phyloP scores from a whole-genome alignment of 225 moss, liverwort and hornwort species.

The Marchantia polymorpha region DNA sequence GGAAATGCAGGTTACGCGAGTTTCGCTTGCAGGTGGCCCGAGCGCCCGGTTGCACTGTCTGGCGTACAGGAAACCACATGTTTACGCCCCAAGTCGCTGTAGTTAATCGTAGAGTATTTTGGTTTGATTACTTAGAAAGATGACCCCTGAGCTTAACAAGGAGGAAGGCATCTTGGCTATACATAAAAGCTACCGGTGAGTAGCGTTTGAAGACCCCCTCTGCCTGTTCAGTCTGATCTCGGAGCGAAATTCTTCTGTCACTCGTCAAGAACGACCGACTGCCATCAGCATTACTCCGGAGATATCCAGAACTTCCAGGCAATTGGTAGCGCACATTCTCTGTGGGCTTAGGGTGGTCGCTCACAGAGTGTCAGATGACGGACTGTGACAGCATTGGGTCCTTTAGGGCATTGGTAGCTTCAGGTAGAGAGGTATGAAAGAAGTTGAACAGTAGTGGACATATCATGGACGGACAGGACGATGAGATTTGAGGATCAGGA shows the following conservation, averaged over 20 bases:
- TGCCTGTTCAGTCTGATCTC: conserved; percentile 11
- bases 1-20: conserved; percentile 9
- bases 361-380: conserved; percentile 4
- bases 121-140: conserved; percentile 12
- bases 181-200: neutral
- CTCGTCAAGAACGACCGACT: conserved; percentile 13
- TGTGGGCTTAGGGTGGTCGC: conserved; percentile 17
- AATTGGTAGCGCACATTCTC: conserved; percentile 2
- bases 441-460: conserved; percentile 11
- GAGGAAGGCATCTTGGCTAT: conserved; percentile 13
- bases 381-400: neutral
- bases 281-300: conserved; percentile 23
- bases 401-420: conserved; percentile 27
- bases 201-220: neutral
- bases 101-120: neutral
- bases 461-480: conserved; percentile 12
- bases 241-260: conserved; percentile 3
- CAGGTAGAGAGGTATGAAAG: conserved; percentile 5
- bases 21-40: conserved; percentile 3
- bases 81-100: neutral
- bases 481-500: conserved; percentile 29
- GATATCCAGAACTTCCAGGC: neutral
- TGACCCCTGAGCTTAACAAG: conserved; percentile 21
- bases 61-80: conserved; percentile 11
- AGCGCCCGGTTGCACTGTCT: conserved; percentile 5